phyloP scores from a whole-genome alignment of 2,329 filamentous ascomycete species.

The Venturia effusa region DNA sequence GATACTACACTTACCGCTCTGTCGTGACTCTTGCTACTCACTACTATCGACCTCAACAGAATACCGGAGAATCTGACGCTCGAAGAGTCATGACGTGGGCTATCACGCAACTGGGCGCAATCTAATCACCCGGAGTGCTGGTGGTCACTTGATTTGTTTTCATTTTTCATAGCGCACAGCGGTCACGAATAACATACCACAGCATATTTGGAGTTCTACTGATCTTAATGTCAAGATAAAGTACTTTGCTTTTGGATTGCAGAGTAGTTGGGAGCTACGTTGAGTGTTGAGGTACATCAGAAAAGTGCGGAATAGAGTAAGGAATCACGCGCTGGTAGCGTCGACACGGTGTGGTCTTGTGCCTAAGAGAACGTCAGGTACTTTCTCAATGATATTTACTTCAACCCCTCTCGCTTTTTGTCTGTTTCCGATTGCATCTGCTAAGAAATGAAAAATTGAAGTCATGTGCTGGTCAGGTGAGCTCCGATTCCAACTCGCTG shows the following conservation, averaged over 20 bases:
- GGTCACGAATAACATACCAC: neutral
- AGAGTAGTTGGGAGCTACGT: neutral
- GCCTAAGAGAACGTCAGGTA: neutral
- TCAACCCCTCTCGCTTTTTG: neutral
- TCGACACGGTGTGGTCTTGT: neutral
- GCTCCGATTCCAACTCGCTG: no score
- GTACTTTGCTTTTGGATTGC: neutral
- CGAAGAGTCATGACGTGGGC: constrained; percentile 30
- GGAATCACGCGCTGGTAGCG: neutral
- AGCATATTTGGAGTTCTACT: neutral
- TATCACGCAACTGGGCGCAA: constrained; percentile 24
- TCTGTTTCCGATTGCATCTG: neutral
- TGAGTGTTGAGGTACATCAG: neutral
- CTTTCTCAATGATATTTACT: neutral
- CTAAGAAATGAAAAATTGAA: neutral
- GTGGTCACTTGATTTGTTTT: neutral
- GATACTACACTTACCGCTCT: constrained; percentile 35
- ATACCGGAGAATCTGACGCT: constrained; percentile 31
- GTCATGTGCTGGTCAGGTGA: neutral
- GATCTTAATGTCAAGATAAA: neutral
- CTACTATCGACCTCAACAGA: constrained; percentile 32
- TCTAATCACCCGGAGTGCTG: neutral
- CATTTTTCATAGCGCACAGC: neutral
- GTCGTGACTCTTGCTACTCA: constrained; percentile 31
- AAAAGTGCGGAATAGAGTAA: neutral